Evolutionary conservation across 306 rosid species (phyloP), one percentile per base, ranked within the genome.

Genomic region (Pueraria montana): DNA sequence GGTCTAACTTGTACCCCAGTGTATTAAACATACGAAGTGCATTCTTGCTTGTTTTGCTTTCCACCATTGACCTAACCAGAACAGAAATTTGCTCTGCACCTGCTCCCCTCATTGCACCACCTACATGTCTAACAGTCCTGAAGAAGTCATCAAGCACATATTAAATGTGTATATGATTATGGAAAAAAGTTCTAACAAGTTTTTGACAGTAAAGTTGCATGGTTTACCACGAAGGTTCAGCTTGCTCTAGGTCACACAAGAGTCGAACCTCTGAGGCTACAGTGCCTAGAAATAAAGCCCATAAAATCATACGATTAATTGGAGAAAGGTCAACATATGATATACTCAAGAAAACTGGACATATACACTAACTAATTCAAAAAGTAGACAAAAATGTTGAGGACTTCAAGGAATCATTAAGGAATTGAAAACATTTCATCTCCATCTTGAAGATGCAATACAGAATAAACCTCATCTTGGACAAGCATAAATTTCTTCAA

Each of bases 41-140:
- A 61, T 92, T 96, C 86, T 91, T 92, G 91, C 97, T 92, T 40
- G 86, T 91, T 87, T 94, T 96, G 94, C 97, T 91, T 87, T 96
- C 97, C 27, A 94, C 93, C 92, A 94, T 87, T 20, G 91, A 83
- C 87, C 97, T 92, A 71, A 96, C 97, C 64, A 96, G 87, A 86
- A 91, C 97, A 7, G 99, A 91, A 55, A 96, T 87, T 88, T 96
- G 97, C 43, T 94, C 99, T 12, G 98, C 98, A 73, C 99, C 99
- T 38, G 98, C 92, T 85, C 99, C 98, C 87, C 99, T 91, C 92
- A 92, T 94, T 79, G 98, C 90, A 70, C 98, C 98, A 48, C 99
- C 98, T 48, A 96, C 63, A 76, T 94, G 96, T 84, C 87, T 92
- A 76, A 94, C 96, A 4, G 91, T 94, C 98, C 98, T 91, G 84